phyloP scores from a whole-genome alignment of 305 asterid species.

The Fraxinus dipetala region DNA sequence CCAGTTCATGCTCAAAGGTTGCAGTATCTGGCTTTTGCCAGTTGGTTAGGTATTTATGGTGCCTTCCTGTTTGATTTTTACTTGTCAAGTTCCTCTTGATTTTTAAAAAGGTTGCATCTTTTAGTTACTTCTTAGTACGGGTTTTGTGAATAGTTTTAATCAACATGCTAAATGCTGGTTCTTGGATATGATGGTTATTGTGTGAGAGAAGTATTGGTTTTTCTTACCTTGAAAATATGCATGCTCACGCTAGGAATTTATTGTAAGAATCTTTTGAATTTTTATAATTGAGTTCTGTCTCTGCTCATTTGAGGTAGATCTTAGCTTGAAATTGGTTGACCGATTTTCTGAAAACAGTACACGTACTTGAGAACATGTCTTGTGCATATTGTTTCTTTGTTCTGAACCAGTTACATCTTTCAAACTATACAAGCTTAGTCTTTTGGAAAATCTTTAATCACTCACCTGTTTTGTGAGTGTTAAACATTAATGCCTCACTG shows the following conservation, averaged over 20 bases:
- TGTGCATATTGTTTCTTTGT: constrained; percentile 5
- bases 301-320: neutral
- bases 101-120: neutral
- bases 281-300: neutral
- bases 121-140: neutral
- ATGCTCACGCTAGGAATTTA: neutral
- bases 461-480: neutral
- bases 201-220: neutral
- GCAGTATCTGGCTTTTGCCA: constrained; percentile 97
- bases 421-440: neutral
- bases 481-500: neutral
- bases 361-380: neutral
- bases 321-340: neutral
- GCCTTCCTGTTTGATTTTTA: constrained; percentile 15
- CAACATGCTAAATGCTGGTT: neutral
- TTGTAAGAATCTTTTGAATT: neutral
- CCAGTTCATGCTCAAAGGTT: constrained; percentile 77
- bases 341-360: neutral
- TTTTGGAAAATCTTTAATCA: neutral
- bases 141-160: neutral
- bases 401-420: neutral
- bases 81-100: neutral
- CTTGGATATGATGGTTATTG: constrained; percentile 1
- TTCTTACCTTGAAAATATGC: constrained; percentile 2
- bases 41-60: constrained; percentile 65